Percentiles rank a stretch among this genome's conserved stretches.
Evolutionary conservation across 2,329 filamentous ascomycete species (phyloP).

Genomic region (Ceratocystis papillata): DNA sequence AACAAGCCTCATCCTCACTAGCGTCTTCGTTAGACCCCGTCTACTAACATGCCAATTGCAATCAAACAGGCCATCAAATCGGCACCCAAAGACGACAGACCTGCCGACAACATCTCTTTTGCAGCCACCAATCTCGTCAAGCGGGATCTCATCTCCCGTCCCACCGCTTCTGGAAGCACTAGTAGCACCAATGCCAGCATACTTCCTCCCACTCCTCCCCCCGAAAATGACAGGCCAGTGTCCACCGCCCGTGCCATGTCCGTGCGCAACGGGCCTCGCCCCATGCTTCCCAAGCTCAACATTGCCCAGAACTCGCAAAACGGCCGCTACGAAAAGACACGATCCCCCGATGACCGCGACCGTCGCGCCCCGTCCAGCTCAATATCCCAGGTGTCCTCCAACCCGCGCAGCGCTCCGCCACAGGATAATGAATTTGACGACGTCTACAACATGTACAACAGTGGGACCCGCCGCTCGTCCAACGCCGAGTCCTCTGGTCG

Average conservation of each 20-base stretch:
- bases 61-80: slow-evolving; percentile 38
- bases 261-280: slow-evolving; percentile 51
- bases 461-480: slow-evolving; percentile 34
- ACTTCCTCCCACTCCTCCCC: slow-evolving; percentile 96
- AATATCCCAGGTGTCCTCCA: slow-evolving; percentile 21
- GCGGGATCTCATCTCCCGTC: slow-evolving; percentile 65
- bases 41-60: slow-evolving; percentile 2
- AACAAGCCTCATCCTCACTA: slow-evolving; percentile 23
- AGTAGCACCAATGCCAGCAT: slow-evolving; percentile 51
- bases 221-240: slow-evolving; percentile 62
- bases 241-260: slow-evolving; percentile 45
- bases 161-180: slow-evolving; percentile 41
- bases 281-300: slow-evolving; percentile 51
- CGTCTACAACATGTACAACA: slow-evolving; percentile 30
- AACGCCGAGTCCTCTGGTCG: slow-evolving; percentile 36
- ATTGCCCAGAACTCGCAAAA: slow-evolving; percentile 46
- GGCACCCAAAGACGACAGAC: slow-evolving; percentile 64
- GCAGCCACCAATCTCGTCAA: slow-evolving; percentile 90
- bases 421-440: slow-evolving; percentile 27
- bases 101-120: slow-evolving; percentile 74
- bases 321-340: slow-evolving; percentile 46
- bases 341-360: slow-evolving; percentile 35
- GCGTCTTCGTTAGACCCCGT: not conserved
- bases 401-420: slow-evolving; percentile 24
- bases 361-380: slow-evolving; percentile 15